Base-by-base conservation (phyloP, 2,329 filamentous ascomycete species). In the Boeremia exigua region DNA sequence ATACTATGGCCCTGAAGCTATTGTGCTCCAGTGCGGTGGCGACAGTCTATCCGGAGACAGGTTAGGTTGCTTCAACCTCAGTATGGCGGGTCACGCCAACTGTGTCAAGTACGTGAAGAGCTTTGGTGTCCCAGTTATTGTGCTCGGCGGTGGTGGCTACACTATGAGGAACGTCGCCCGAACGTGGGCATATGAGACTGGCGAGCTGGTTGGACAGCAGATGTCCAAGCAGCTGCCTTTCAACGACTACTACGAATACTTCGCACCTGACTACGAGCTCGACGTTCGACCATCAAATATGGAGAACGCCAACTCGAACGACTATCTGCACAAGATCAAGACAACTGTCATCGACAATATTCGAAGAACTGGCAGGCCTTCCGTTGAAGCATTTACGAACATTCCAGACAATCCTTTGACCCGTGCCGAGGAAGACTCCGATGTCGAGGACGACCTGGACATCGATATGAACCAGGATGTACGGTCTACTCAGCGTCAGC, bases 171-270 rank as follows among this genome's bases (percentile, higher is more conserved):
- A 89, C 78, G 64, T 82, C 19, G 80, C 80, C 12, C 81, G 86
- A 44, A 88, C 86, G 1, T 88, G 84, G 86, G 80, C 80, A 19
- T 85, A 81, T 66, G 79, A 97, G 86, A 82, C 81, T 0, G 94
- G 94, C 62, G 84, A 92, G 55, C 83, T 98, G 8, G 91, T 97
- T 17, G 91, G 91, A 27, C 86, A 93, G 57, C 84, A 91, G 28
- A 91, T 98, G 84, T 84, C 86, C 10, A 84, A 89, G 5, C 88
- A 90, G n/a, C 82, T 98, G 36, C 94, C 94, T 0, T 98, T 92
- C 76, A 98, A 96, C 61, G 94, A 98, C 79, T 98, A 98, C 76
- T 98, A 98, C 70, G 87, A 89, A 81, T 89, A 89, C 69, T 89
- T 88, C 68, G 86, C 83, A 6, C 87, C 87, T 2, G 87, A 89